Base-by-base conservation (phyloP, 495 filamentous ascomycete species). In the Articulospora tetracladia region DNA sequence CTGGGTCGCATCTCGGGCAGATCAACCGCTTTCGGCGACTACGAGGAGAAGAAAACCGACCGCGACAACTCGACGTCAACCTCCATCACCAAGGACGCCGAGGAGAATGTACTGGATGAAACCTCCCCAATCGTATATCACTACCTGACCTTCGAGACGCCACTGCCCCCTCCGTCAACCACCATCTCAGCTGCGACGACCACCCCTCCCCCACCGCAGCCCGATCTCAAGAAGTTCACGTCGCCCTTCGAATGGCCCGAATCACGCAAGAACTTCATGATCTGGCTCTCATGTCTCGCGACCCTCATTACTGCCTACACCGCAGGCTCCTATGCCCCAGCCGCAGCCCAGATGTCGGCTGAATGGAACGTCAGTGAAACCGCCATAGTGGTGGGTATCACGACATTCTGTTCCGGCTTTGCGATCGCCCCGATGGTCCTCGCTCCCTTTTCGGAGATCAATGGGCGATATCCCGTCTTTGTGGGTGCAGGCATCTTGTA, bases 391-490 rank as follows among this genome's bases (percentile, higher is more conserved):
- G 75, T 87, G n/a, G 90, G 90, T 13, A 89, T 97, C 49, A 94
- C 92, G 0, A 79, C 84, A 2, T 98, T 95, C 72, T 92, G 89
- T 36, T 66, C 80, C 27, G 93, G 93, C 10, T 97, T 98, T 67
- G 91, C 79, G 0, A 67, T 92, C 46, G 90, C 92, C 0, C 93
- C 93, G 0, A 96, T 98, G 91, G 76, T 93, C 11, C 79, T 97
- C 0, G 93, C 93, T 0, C 93, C 93, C 0, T 88, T 98, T 61
- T 92, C 88, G 1, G 93, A 97, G 75, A 85, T 97, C 64, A 86
- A 90, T 66, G 92, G 92, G 0, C 83, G 92, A 7, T 83, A 87
- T 59, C 90, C 91, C 0, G 88, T 96, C 23, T 95, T 96, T 61
- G 78, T 91, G 46, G 79, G 74, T 0, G 86, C 89, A 39, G 91